Conservation (phyloP, 2,329 filamentous ascomycete species). For the Trichoderma semiorbis region DNA sequence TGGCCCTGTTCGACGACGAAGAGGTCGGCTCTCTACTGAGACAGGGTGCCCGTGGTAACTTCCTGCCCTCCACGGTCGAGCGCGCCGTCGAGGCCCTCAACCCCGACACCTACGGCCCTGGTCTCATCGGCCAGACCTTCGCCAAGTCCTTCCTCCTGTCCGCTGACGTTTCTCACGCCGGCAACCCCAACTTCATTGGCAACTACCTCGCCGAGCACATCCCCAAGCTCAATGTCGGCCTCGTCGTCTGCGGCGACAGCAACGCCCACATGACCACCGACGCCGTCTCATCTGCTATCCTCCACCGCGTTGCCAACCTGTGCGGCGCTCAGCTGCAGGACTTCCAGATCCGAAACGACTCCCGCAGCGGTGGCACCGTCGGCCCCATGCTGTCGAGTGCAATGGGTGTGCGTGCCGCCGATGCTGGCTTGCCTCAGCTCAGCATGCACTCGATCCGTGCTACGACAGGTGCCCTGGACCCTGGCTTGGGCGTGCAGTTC, state of each 20-base stretch:
- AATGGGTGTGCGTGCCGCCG: constrained; percentile 78
- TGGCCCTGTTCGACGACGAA: constrained; percentile 95
- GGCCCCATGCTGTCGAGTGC: constrained; percentile 81
- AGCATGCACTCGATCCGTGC: constrained; percentile 93
- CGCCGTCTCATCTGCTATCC: constrained; percentile 74
- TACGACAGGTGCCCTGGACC: constrained; percentile 80
- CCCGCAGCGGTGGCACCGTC: constrained; percentile 86
- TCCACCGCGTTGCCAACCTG: constrained; percentile 74
- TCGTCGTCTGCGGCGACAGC: constrained; percentile 74
- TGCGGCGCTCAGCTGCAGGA: constrained; percentile 70
- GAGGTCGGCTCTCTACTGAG: constrained; percentile 90
- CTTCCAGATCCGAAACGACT: constrained; percentile 95
- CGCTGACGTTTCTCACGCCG: constrained; percentile 89
- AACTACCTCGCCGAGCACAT: constrained; percentile 83
- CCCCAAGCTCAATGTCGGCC: constrained; percentile 83
- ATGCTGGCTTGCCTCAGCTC: constrained; percentile 85
- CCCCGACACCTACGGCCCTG: constrained; percentile 50
- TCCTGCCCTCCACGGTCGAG: constrained; percentile 76
- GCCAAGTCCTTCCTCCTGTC: constrained; percentile 90
- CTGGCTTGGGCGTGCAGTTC: constrained; percentile 79
- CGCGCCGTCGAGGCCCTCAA: constrained; percentile 71
- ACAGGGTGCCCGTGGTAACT: constrained; percentile 87
- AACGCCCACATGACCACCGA: constrained; percentile 98
- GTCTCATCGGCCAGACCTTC: constrained; percentile 74
- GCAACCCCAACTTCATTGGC: constrained; percentile 87